A percentile compares a stretch with the other conserved stretches of the same genome.
Evolutionary conservation across 768 basidiomycete genomes (phyloP).

Genomic region (Boletellus ananas): DNA sequence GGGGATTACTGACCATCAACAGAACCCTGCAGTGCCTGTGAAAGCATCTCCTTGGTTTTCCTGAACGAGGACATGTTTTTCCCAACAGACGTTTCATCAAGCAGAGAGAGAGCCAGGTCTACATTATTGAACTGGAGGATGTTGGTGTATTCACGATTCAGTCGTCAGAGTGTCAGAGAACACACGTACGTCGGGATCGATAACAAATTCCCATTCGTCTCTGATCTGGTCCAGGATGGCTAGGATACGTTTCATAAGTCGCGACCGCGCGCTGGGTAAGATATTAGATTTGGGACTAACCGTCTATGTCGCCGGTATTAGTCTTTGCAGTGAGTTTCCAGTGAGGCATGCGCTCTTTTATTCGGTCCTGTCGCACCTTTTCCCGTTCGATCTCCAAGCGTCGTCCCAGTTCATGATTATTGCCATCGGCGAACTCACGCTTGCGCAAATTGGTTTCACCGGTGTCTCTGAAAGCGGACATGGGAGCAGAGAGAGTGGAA

Average conservation of each 20-base stretch:
- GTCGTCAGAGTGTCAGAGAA: not conserved
- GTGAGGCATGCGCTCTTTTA: slow-evolving; percentile 64
- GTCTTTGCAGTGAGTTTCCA: slow-evolving; percentile 49
- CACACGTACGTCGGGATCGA: slow-evolving; percentile 67
- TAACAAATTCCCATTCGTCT: slow-evolving; percentile 87
- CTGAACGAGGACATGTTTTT: slow-evolving; percentile 78
- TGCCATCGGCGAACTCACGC: slow-evolving; percentile 50
- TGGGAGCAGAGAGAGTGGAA: slow-evolving; percentile 18
- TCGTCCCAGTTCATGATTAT: slow-evolving; percentile 55
- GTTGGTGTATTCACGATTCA: slow-evolving; percentile 2
- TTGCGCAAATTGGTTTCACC: slow-evolving; percentile 44
- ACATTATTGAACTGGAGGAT: slow-evolving; percentile 82
- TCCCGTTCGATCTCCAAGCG: slow-evolving; percentile 62
- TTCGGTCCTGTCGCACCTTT: slow-evolving; percentile 61
- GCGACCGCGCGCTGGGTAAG: not conserved
- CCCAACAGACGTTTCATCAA: slow-evolving; percentile 70
- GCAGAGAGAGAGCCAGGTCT: slow-evolving; percentile 83
- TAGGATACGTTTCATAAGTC: slow-evolving; percentile 27
- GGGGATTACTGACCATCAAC: slow-evolving; percentile 66
- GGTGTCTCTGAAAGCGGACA: slow-evolving; percentile 70
- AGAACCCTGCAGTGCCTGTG: slow-evolving; percentile 78
- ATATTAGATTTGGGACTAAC: slow-evolving; percentile 39
- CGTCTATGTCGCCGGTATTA: slow-evolving; percentile 81
- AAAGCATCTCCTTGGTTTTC: slow-evolving; percentile 70
- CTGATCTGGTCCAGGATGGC: slow-evolving; percentile 83